Evolutionary conservation across 2,329 filamentous ascomycete genomes (phyloP), one percentile per base, ranked within the genome.

Genomic region (Hypoxylon sp.): DNA sequence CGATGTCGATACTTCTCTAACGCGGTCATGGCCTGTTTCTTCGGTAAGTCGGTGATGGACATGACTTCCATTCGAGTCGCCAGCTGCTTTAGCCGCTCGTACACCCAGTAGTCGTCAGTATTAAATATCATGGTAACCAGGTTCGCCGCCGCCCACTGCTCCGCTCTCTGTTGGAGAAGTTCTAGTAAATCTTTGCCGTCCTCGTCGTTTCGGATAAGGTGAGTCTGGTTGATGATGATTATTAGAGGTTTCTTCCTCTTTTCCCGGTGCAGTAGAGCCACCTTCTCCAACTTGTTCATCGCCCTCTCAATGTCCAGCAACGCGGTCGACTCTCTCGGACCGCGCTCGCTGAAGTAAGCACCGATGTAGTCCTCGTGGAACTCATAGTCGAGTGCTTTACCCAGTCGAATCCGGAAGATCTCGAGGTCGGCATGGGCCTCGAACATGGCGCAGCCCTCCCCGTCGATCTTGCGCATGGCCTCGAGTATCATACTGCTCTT

Each of bases 351-450:
- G 75, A 99, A 99, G 58, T 99, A 89, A 4, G 91, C 91, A 40
- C 95, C 95, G 61, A 99, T 97, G 70, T 96, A 97, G 78, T 99
- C 95, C 77, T 98, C 95, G 71, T 98, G 92, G 69, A 90, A 99
- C 72, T 99, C 95, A 73, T 93, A 99, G 73, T 99, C 93, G 35
- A 99, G 81, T 1, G 93, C 92, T 72, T 97, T 97, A 21, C 95
- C 95, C 3, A 99, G 83, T 3, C 95, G 85, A 38, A 97, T 89
- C 15, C 95, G 89, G 73, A 99, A 96, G 57, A 99, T 96, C 70
- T 99, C 95, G 1, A 93, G 83, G 73, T 99, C 93, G 4, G 92
- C 89, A 74, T 99, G 95, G 1, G 94, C 93, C 75, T 99, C 95
- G 69, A 98, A 91, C 91, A 99, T 97, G 65, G 93, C 89, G 40